Base-by-base conservation (phyloP, 2,329 filamentous ascomycete species). In the Penicillium sp. region DNA sequence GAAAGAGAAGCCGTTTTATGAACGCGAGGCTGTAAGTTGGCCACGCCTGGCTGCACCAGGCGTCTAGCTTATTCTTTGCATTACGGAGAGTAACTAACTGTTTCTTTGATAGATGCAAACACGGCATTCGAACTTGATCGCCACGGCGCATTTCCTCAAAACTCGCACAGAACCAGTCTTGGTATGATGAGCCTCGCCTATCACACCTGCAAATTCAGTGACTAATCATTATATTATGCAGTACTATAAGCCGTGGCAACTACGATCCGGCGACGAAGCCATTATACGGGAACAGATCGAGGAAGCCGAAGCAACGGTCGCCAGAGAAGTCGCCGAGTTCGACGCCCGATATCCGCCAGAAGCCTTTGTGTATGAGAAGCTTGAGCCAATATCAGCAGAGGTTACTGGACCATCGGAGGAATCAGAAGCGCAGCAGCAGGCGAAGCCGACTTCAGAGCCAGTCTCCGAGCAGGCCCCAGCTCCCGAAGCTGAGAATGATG, bases 161-260 rank as follows among this genome's bases (percentile, higher is more conserved):
- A 97, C 94, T 4, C 87, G 80, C 67, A 80, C 88, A 42, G 82
- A 88, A 68, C 94, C 94, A 2, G 84, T 80, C 65, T 80, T 97
- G 71, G 93, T 96, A 82, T 73, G 90, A 82, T 52, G 10, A 35
- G 25, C 33, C 13, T 30, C 11, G 42, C 14, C 14, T 35, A 5
- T 33, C 6, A 43, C 2, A 11, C 30, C 16, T 43, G 54, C n/a
- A 53, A 25, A 1, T 19, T 52, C 16, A 28, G 25, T 43, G 19
- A 28, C 61, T 73, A 67, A 76, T 69, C 66, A 42, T 22, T 42
- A 40, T 13, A 58, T 8, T 22, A 6, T 45, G 13, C 65, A 97
- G 92, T 94, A 90, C 75, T 97, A 95, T 76, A 88, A 89, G 49
- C 94, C 94, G 0, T 96, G 90, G 89, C 87, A 92, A 68, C 82